Evolutionary conservation across 176 grass and related monocot species (phyloP), one percentile per base, ranked within the genome.

Genomic region (Eleusine coracana): DNA sequence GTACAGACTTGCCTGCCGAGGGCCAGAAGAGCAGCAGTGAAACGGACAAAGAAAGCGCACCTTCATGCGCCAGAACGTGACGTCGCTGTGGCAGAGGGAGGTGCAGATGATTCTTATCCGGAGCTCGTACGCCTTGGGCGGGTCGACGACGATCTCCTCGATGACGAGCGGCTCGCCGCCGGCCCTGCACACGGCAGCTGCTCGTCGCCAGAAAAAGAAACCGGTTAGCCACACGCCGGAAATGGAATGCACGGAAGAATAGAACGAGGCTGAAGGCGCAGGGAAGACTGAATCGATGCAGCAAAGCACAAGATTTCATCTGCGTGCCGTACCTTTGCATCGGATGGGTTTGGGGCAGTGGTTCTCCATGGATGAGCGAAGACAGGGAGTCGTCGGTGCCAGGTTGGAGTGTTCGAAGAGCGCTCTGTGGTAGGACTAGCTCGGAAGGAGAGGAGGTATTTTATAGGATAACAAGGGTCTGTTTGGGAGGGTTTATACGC

Each of bases 1-100:
- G 25, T 25, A 25, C 25, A 60, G 9, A 10, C n/a, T 52, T 0
- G 7, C 5, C 20, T 8, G 38, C 3, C 5, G 17, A 50, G 27
- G 36, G 18, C 44, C n/a, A 44, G n/a, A 34, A 21, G 64, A 11
- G 20, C 49, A 29, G 71, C 71, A 68, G 66, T 3, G 13, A 27
- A 41, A 69, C 63, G 36, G 49, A 69, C 77, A 65, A 13, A 1
- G 6, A 21, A 59, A 23, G 21, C 54, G 2, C 17, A 88, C 95
- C 86, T 94, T 86, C 84, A 86, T 87, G 78, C 84, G 90, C 96
- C 92, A 98, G 87, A 98, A 89, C 21, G 92, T 95, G 82, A 95
- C 60, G 81, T 98, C 96, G 68, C 83, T 93, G 66, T 95, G 92
- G 76, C 96, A 98, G 70, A 98, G 90, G 58, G 92, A 93, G 38